Evolutionary conservation across 805 yeast species (phyloP), one percentile per base, ranked within the genome.

Genomic region (Candida pseudoglaebosa): DNA sequence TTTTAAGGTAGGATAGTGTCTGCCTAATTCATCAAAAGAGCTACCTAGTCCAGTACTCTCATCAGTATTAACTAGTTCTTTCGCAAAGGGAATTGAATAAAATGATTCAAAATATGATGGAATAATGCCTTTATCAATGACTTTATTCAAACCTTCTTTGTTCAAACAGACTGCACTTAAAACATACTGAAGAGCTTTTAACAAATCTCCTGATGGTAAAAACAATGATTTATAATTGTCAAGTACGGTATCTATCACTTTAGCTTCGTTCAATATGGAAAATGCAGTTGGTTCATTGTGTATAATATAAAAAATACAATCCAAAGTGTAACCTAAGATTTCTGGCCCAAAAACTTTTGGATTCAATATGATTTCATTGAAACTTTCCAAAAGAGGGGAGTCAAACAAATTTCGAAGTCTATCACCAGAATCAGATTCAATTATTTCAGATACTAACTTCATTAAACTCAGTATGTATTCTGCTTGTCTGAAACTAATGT

Each of bases 281-380:
- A 74, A 90, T 3, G 95, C 86, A 0, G 96, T 88, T 6, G 97
- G 96, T 51, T 91, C 97, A 47, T 83, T 84, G 54, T 90, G 91
- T 20, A 90, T 79, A 42, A 88, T 85, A 9, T 74, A 73, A 29
- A 82, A 74, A 15, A 88, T 71, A 9, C 82, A 74, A 43, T 78
- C 82, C 26, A 90, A 56, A 0, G 85, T 73, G 16, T 76, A 67
- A 0, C 85, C 67, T 10, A 85, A 57, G 10, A 86, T 59, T 12
- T 77, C 71, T 28, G 79, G 76, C 0, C 96, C 96, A 65, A 88
- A 86, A 0, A 75, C 58, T 0, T 58, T 46, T 1, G 84, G 77
- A 48, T 85, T 67, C 10, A 56, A 50, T 13, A 90, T 49, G 2
- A 90, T 73, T 40, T 65, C 69, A 44, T 78, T 81, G 46, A 88